A percentile compares a stretch with the other conserved stretches of the same genome.
Conservation (phyloP, 139 green algal genomes). For the Ettlia oleoabundans region DNA sequence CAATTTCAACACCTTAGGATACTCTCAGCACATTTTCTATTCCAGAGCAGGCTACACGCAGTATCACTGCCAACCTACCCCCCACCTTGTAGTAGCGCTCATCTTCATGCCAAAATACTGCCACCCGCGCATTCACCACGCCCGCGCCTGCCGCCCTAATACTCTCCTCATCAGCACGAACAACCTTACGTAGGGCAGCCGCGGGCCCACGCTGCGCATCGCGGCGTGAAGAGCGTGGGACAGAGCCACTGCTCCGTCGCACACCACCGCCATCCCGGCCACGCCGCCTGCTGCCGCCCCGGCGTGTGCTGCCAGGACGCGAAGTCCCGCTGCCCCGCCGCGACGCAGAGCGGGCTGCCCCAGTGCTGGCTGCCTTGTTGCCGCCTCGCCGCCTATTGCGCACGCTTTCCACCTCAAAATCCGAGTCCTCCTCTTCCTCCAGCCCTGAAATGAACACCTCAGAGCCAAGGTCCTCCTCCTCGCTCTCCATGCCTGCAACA, state of each 20-base stretch:
- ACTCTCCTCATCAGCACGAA: conserved; percentile 32
- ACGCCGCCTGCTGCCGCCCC: background rate
- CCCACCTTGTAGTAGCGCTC: conserved; percentile 27
- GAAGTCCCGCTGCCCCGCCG: background rate
- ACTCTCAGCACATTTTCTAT: too few relatives aligned
- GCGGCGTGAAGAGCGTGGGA: background rate
- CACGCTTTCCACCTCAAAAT: conserved; percentile 29
- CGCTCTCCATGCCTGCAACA: background rate
- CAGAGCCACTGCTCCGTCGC: background rate
- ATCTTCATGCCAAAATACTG: conserved; percentile 51
- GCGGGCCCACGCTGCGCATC: background rate
- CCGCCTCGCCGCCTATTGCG: background rate
- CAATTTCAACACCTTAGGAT: too few relatives aligned
- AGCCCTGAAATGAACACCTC: conserved; percentile 16
- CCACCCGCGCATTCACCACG: conserved; percentile 42
- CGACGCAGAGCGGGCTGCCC: background rate
- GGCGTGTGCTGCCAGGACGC: background rate
- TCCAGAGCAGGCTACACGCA: too few relatives aligned
- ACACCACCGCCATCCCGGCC: background rate
- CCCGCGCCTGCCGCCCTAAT: conserved; percentile 25
- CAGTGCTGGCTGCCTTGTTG: background rate
- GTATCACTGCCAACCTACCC: background rate
- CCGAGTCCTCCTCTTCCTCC: conserved; percentile 28
- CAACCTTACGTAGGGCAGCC: conserved; percentile 2
- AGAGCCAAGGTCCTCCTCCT: conserved; percentile 28